Evolutionary conservation across 257 asterid species (phyloP).

Genomic region (Cordia subcordata): DNA sequence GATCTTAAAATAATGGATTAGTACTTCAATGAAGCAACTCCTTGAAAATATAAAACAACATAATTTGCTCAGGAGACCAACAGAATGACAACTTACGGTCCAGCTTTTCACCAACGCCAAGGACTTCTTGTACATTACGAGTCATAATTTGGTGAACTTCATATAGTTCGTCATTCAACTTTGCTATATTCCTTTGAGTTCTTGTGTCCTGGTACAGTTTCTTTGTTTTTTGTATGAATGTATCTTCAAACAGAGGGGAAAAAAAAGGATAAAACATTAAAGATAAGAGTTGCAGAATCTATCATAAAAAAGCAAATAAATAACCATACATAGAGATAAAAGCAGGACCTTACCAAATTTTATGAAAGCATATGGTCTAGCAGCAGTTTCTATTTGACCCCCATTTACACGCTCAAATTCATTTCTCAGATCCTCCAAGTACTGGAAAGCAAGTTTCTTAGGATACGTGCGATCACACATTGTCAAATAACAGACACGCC

Average conservation of each 20-base stretch:
- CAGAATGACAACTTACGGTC: constrained; percentile 57
- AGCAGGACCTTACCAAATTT: constrained; percentile 61
- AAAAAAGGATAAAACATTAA: constrained; percentile 10
- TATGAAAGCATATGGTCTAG: constrained; percentile 95
- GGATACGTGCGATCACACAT: constrained; percentile 96
- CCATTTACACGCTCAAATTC: constrained; percentile 86
- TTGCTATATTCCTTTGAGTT: constrained; percentile 80
- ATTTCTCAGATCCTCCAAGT: constrained; percentile 89
- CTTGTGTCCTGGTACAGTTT: constrained; percentile 92
- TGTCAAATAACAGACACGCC: constrained; percentile 86
- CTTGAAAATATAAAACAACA: too few species aligned
- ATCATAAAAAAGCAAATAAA: not conserved
- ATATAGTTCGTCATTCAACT: constrained; percentile 96
- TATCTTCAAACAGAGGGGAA: constrained; percentile 38
- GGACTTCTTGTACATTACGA: constrained; percentile 98
- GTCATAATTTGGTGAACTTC: constrained; percentile 99
- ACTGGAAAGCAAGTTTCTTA: constrained; percentile 88
- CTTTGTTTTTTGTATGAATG: constrained; percentile 89
- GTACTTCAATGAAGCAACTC: too few species aligned
- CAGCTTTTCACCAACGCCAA: constrained; percentile 97
- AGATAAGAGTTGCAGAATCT: constrained; percentile 3
- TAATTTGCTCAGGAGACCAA: too few species aligned
- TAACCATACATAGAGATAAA: constrained; percentile 12
- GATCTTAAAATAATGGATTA: too few species aligned
- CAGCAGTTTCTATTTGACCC: constrained; percentile 94